phyloP scores from a whole-genome alignment of 371 early-diverging fungal genomes.

The Nosema muscidifuracis region DNA sequence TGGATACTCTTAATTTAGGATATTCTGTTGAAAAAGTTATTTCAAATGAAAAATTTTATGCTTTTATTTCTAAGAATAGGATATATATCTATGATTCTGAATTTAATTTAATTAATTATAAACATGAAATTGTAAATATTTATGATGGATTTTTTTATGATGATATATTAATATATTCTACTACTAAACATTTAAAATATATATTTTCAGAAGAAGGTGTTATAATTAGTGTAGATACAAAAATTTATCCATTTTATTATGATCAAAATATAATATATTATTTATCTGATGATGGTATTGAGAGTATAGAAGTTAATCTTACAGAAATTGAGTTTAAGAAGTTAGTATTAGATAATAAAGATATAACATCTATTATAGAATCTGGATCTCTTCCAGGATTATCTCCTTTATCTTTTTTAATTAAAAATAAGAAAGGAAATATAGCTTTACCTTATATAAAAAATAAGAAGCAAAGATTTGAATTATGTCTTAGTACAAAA shows the following conservation, averaged over 20 bases:
- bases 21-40: not conserved
- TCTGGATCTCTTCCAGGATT: conserved; percentile 88
- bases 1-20: conserved; percentile 3
- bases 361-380: conserved; percentile 70
- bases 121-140: conserved; percentile 90
- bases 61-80: conserved; percentile 62
- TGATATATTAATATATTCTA: conserved; percentile 82
- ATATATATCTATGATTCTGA: conserved; percentile 76
- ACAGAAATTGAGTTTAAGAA: conserved; percentile 92
- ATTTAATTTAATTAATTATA: conserved; percentile 71
- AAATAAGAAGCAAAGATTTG: conserved; percentile 82
- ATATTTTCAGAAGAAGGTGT: conserved; percentile 85
- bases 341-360: conserved; percentile 79
- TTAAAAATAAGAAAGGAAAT: conserved; percentile 91
- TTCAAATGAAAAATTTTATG: conserved; percentile 9
- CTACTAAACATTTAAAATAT: conserved; percentile 93
- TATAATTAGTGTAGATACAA: conserved; percentile 83
- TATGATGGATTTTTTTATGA: conserved; percentile 89
- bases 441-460: conserved; percentile 92
- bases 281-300: conserved; percentile 76
- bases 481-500: conserved; percentile 65
- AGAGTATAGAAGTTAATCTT: conserved; percentile 76
- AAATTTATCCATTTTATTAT: conserved; percentile 72
- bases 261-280: conserved; percentile 73
- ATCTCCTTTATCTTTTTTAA: conserved; percentile 88